These are phyloP conservation scores for Myxozyma mucilagina DNA, from an alignment of 805 yeast genomes.

Conservation along the genomic window DNA sequence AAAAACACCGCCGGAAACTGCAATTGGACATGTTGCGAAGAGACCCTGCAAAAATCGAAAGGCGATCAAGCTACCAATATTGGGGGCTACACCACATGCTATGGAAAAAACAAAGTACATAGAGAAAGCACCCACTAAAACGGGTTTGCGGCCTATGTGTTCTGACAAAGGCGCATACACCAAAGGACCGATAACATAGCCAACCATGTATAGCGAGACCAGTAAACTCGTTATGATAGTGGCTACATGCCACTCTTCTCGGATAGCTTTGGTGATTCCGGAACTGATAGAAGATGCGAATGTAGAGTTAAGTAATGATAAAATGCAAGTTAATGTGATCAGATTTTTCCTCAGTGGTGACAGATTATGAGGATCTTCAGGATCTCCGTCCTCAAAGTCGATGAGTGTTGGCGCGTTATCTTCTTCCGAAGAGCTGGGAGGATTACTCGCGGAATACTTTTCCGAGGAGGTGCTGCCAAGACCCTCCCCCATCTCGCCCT, in stretches of 20 bases:
- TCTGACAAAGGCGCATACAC: conserved; percentile 88
- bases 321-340: conserved; percentile 3
- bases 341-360: conserved; percentile 7
- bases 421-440: not conserved
- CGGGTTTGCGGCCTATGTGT: conserved; percentile 54
- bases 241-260: conserved; percentile 49
- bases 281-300: conserved; percentile 28
- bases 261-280: conserved; percentile 37
- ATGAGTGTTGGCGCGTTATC: conserved; percentile 15
- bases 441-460: not conserved
- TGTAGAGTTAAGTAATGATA: conserved; percentile 18
- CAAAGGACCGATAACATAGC: conserved; percentile 82
- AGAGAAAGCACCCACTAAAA: conserved; percentile 51
- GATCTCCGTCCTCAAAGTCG: conserved; percentile 27
- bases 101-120: conserved; percentile 53
- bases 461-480: not conserved
- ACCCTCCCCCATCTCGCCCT: not conserved
- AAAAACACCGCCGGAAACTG: conserved; percentile 60
- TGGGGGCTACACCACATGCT: conserved; percentile 57
- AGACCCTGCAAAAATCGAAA: conserved; percentile 56
- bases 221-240: conserved; percentile 49
- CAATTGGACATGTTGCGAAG: conserved; percentile 56
- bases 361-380: conserved; percentile 23
- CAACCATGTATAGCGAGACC: conserved; percentile 62
- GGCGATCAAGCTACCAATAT: conserved; percentile 55